phyloP scores from a whole-genome alignment of 2,329 filamentous ascomycete genomes.

The Cercospora sp. region DNA sequence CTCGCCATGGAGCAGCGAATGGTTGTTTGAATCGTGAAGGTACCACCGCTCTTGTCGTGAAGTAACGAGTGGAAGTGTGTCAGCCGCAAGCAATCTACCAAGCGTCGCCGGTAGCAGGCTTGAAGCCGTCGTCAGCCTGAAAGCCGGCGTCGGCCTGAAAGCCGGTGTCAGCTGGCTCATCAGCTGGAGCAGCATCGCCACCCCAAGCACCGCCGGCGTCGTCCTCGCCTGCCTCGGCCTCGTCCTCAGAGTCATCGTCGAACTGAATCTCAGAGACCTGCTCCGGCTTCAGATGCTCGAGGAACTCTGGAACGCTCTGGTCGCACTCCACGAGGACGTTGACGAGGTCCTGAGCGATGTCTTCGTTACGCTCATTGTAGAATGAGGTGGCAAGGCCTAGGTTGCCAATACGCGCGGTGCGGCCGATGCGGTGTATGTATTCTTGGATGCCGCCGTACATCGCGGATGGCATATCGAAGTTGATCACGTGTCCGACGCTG shows the following conservation, averaged over 20 bases:
- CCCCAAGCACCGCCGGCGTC: slow-evolving; percentile 25
- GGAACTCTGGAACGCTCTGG: slow-evolving; percentile 79
- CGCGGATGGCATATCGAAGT: slow-evolving; percentile 78
- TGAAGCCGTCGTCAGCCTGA: slow-evolving; percentile 19
- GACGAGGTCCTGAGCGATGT: slow-evolving; percentile 70
- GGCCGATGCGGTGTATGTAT: slow-evolving; percentile 92
- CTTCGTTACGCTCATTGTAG: slow-evolving; percentile 75
- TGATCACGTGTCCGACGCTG: slow-evolving; percentile 88
- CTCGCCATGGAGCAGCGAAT: neutral
- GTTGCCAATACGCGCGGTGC: slow-evolving; percentile 91
- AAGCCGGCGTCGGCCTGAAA: slow-evolving; percentile 28
- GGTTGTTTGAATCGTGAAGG: neutral
- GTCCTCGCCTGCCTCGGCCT: slow-evolving; percentile 29
- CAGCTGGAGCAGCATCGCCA: slow-evolving; percentile 10
- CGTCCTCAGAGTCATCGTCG: slow-evolving; percentile 55
- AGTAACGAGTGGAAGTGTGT: neutral
- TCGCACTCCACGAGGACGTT: slow-evolving; percentile 78
- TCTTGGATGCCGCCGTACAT: slow-evolving; percentile 86
- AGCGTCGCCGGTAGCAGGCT: slow-evolving; percentile 3
- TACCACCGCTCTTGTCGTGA: neutral
- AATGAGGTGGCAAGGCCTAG: slow-evolving; percentile 84
- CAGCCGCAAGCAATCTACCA: slow-evolving; percentile 18
- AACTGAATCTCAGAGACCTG: slow-evolving; percentile 52
- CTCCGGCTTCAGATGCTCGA: slow-evolving; percentile 64
- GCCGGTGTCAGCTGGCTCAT: slow-evolving; percentile 21